Percentiles rank a stretch among this genome's conserved stretches.
Conservation (phyloP, 805 yeast genomes). For the Candida endomychidarum region DNA sequence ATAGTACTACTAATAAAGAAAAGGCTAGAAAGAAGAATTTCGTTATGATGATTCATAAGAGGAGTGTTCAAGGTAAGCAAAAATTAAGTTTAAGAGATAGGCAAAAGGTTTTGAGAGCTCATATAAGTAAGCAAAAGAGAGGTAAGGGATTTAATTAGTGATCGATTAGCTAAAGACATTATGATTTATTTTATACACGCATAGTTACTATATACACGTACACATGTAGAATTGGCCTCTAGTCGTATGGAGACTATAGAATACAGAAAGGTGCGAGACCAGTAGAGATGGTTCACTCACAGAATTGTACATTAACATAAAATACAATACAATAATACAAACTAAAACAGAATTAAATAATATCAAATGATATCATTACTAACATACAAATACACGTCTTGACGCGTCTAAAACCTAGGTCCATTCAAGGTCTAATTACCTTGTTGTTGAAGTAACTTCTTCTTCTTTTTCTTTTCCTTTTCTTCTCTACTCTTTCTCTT, state of each 20-base stretch:
- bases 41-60: conserved; percentile 97
- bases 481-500: conserved; percentile 23
- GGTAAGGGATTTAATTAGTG: conserved; percentile 5
- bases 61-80: conserved; percentile 90
- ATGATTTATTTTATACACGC: too few species aligned
- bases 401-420: too few species aligned
- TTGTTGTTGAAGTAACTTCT: conserved; percentile 11
- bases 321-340: conserved; percentile 7
- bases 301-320: conserved; percentile 5
- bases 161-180: neutral
- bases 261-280: too few species aligned
- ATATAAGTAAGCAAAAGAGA: conserved; percentile 79
- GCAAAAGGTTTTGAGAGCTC: conserved; percentile 83
- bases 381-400: conserved; percentile 6
- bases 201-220: too few species aligned
- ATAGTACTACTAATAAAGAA: conserved; percentile 92
- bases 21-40: conserved; percentile 98
- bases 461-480: conserved; percentile 20
- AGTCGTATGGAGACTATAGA: too few species aligned
- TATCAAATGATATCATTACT: conserved; percentile 6
- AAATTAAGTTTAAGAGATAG: conserved; percentile 87
- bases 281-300: too few species aligned
- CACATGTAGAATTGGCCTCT: too few species aligned
- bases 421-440: neutral
- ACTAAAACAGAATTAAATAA: conserved; percentile 6